Conservation (phyloP, 345 rosid genomes). For the Limnanthes douglasii region DNA sequence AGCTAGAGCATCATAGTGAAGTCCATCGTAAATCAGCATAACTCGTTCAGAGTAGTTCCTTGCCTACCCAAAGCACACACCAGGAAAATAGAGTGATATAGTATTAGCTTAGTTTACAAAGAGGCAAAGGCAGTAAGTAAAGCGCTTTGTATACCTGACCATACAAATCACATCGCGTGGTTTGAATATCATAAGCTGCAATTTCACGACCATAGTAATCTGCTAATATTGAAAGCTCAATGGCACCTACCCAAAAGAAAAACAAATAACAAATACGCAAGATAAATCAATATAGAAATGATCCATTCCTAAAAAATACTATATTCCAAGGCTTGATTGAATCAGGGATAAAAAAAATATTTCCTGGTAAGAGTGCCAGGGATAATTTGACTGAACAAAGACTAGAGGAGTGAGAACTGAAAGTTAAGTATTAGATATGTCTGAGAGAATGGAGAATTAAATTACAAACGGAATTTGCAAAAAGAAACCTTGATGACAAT, state of each 20-base stretch:
- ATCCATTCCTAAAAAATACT: no score
- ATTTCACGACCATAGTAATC: constrained; percentile 75
- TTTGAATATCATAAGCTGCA: constrained; percentile 86
- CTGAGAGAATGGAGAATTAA: no score
- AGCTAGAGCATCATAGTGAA: constrained; percentile 90
- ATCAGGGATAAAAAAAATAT: background rate
- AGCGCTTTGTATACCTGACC: constrained; percentile 50
- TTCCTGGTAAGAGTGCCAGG: background rate
- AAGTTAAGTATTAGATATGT: no score
- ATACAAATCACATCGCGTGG: constrained; percentile 79
- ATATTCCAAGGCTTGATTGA: no score
- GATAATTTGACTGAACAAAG: no score
- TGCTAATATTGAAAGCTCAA: constrained; percentile 86
- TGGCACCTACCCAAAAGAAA: constrained; percentile 44
- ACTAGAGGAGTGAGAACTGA: no score
- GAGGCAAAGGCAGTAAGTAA: background rate
- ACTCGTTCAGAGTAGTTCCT: constrained; percentile 57
- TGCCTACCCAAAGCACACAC: constrained; percentile 29
- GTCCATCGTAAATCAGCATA: constrained; percentile 88
- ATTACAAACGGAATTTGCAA: no score
- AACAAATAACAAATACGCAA: no score
- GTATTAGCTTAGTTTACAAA: background rate
- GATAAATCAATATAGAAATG: background rate
- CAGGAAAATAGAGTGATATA: background rate
- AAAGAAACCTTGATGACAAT: no score